A percentile compares a stretch with the other conserved stretches of the same genome.
Conservation (phyloP, 1,284 basidiomycete genomes). For the Ceratobasidium sp. region DNA sequence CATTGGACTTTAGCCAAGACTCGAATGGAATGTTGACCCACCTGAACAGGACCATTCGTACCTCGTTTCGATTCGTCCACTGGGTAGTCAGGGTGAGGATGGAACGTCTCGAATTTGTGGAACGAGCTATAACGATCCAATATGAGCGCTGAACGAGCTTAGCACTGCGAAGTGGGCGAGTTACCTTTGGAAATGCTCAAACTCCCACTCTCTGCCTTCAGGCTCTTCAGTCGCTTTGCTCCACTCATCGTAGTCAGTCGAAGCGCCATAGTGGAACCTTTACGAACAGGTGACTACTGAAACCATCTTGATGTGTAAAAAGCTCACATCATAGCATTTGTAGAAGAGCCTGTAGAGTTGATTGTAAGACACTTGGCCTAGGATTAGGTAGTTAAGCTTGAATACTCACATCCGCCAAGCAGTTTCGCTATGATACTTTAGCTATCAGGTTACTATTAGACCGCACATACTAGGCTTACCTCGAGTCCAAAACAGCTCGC, state of each 20-base stretch:
- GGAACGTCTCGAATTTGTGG: slow-evolving; percentile 67
- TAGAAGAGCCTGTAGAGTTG: slow-evolving; percentile 66
- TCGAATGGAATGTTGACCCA: not conserved
- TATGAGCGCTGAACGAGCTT: too few species aligned
- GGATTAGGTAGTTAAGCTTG: not conserved
- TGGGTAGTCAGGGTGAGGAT: slow-evolving; percentile 29
- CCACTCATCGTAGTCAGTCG: slow-evolving; percentile 69
- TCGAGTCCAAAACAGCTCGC: slow-evolving; percentile 71
- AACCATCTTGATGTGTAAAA: slow-evolving; percentile 11
- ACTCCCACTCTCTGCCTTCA: slow-evolving; percentile 70
- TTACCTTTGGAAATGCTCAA: slow-evolving; percentile 59
- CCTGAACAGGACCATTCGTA: slow-evolving; percentile 20
- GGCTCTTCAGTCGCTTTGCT: slow-evolving; percentile 69
- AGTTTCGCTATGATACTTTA: slow-evolving; percentile 65
- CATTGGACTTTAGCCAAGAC: slow-evolving; percentile 1
- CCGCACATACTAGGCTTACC: slow-evolving; percentile 60
- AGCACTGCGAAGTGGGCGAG: slow-evolving; percentile 59
- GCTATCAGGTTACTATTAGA: not conserved
- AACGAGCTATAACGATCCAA: slow-evolving; percentile 65
- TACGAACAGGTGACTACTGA: slow-evolving; percentile 4
- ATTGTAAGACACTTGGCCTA: not conserved
- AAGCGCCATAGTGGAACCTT: slow-evolving; percentile 59
- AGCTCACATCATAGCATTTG: slow-evolving; percentile 75
- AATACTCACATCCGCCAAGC: slow-evolving; percentile 74
- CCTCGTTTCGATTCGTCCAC: slow-evolving; percentile 37